These are phyloP conservation scores for Phyllosticta paracitricarpa DNA, from an alignment of 2,329 filamentous ascomycete species.

Conservation along the genomic window DNA sequence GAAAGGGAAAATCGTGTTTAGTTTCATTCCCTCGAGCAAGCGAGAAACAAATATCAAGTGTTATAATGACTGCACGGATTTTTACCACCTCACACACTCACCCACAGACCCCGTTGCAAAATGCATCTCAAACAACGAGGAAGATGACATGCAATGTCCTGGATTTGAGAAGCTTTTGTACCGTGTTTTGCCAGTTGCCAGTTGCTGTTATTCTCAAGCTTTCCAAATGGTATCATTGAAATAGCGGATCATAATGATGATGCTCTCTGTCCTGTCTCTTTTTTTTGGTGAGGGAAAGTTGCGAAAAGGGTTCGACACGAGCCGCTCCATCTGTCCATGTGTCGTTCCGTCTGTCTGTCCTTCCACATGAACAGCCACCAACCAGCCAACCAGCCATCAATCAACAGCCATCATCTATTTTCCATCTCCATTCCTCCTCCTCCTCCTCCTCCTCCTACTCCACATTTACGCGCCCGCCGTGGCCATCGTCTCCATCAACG, in stretches of 20 bases:
- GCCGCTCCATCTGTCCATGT: not conserved
- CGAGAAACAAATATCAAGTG: too few species aligned
- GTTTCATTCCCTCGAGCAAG: too few species aligned
- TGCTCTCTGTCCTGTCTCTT: not conserved
- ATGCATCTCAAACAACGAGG: too few species aligned
- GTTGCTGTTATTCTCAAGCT: not conserved
- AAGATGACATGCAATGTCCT: too few species aligned
- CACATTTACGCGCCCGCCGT: not conserved
- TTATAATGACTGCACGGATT: too few species aligned
- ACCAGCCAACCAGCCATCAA: not conserved
- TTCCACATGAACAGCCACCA: not conserved
- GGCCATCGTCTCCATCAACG: constrained; percentile 6
- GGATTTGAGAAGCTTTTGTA: not conserved
- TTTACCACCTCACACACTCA: too few species aligned
- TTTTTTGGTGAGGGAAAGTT: not conserved
- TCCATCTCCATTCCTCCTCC: not conserved
- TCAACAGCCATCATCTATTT: not conserved
- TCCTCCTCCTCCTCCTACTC: not conserved
- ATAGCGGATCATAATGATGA: not conserved
- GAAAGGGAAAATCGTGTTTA: too few species aligned
- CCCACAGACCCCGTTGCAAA: too few species aligned
- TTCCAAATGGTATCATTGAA: not conserved
- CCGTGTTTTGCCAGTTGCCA: not conserved
- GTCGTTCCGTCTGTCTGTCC: not conserved
- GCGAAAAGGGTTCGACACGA: not conserved